phyloP scores from a whole-genome alignment of 306 rosid genomes.

The Trifolium subterraneum region DNA sequence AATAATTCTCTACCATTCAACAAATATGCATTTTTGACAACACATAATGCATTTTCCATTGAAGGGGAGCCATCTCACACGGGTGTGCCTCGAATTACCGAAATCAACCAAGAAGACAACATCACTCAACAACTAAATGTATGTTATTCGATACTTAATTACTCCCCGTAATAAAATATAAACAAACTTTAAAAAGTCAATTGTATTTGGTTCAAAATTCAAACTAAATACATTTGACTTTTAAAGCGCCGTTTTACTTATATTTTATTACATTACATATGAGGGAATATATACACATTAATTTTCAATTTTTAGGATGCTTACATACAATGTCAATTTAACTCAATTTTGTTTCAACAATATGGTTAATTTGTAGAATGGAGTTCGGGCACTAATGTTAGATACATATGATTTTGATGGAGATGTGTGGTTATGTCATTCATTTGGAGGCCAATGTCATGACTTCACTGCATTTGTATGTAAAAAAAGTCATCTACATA shows the following conservation, averaged over 20 bases:
- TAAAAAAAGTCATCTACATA: constrained; percentile 9
- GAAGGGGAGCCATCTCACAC: constrained; percentile 73
- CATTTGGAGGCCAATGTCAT: constrained; percentile 63
- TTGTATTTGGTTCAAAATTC: too few species aligned
- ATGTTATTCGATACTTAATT: not conserved
- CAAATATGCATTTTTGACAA: constrained; percentile 88
- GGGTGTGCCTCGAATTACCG: constrained; percentile 68
- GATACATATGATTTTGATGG: constrained; percentile 85
- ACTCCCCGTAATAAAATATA: too few species aligned
- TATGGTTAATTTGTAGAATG: constrained; percentile 63
- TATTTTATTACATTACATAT: too few species aligned
- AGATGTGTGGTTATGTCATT: constrained; percentile 89
- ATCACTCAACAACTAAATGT: constrained; percentile 82
- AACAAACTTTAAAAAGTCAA: too few species aligned
- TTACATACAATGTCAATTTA: constrained; percentile 12
- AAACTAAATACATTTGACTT: too few species aligned
- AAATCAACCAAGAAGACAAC: constrained; percentile 73
- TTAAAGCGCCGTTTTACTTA: too few species aligned
- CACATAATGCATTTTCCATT: constrained; percentile 83
- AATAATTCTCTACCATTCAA: constrained; percentile 87
- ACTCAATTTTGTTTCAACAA: not conserved
- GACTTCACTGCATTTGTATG: constrained; percentile 79
- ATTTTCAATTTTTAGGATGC: not conserved
- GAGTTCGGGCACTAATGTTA: constrained; percentile 80
- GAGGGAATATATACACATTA: too few species aligned